Percentiles rank a stretch among this genome's conserved stretches.
Conservation (phyloP, 2,329 filamentous ascomycete species). For the Aspergillus aculeatinus region DNA sequence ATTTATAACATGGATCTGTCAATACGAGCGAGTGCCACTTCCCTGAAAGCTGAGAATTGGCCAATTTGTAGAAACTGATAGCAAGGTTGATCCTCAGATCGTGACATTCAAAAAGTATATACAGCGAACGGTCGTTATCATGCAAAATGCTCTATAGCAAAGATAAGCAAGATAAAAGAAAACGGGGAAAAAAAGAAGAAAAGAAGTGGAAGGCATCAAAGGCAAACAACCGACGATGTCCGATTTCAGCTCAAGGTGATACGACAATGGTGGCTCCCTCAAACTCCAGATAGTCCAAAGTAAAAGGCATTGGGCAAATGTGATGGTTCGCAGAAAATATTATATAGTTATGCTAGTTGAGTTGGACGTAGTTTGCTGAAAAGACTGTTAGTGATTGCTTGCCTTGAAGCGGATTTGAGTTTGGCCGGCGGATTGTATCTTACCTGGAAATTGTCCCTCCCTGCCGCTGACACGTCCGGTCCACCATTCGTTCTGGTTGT, state of each 20-base stretch:
- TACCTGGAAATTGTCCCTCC: conserved; percentile 93
- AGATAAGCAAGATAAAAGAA: background rate
- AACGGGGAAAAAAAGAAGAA: background rate
- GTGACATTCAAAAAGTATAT: conserved; percentile 4
- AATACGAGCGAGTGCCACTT: no score
- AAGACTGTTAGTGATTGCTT: conserved; percentile 12
- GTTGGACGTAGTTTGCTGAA: conserved; percentile 40
- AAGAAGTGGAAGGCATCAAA: no score
- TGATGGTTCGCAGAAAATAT: conserved; percentile 11
- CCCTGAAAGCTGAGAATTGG: no score
- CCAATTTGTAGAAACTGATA: no score
- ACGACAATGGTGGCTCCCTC: conserved; percentile 5
- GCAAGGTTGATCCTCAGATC: background rate
- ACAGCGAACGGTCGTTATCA: conserved; percentile 7
- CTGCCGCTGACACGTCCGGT: conserved; percentile 74
- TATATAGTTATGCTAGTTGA: conserved; percentile 25
- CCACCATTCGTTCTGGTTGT: conserved; percentile 98
- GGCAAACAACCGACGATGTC: background rate
- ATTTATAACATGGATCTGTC: no score
- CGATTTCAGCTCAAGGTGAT: conserved; percentile 5
- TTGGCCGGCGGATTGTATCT: conserved; percentile 28
- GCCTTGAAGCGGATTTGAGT: background rate
- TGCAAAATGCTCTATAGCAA: conserved; percentile 9
- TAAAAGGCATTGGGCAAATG: conserved; percentile 4
- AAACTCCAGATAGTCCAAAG: conserved; percentile 6